Base-by-base conservation (phyloP, 2,329 filamentous ascomycete species). In the Colletotrichum caudatum region DNA sequence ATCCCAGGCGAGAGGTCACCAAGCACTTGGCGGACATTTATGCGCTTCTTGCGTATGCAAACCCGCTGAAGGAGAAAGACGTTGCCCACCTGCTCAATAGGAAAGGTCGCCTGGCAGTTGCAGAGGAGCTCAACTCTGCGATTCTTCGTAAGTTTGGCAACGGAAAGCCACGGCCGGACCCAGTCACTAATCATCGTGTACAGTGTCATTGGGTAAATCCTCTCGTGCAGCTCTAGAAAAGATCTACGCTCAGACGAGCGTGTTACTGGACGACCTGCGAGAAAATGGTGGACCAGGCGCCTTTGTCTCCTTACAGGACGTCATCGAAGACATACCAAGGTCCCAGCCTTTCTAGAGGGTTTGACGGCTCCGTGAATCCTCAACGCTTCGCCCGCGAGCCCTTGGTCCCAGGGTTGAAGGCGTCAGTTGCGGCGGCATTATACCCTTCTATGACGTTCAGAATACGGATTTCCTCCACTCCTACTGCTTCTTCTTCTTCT, bases 81-180 rank as follows among this genome's bases (percentile, higher is more conserved):
- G 88, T 98, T 70, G 91, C 92, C 20, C 92, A 94, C 78, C 83
- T 98, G 71, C 84, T 99, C 69, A 93, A 97, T 76, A 86, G 88
- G 50, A 89, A 88, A 64, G 94, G 93, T 1, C 86, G 96, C 54
- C 89, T 91, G 23, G 86, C 90, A 23, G 94, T 98, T 51, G 95
- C 95, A 11, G 96, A 99, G 83, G 95, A 97, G 80, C 85, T 99
- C 68, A 98, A 98, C 81, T 93, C 94, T 72, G 95, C 94, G 58
- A 97, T 99, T 76, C 81, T 99, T 72, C 90, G 94, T 97, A 84
- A 84, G 91, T 86, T 23, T 46, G 60, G 23, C 5, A 33, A 20
- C 11, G 12, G 5, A 44, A 29, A 20, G 20, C 46, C n/a, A 44
- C 14, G 26, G 35, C 26, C 66, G 16, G 23, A 46, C 14, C 14